A percentile compares a stretch with the other conserved stretches of the same genome.
These are phyloP conservation scores for Phellinidium pouzarii DNA, from an alignment of 1,284 basidiomycete species.

Conservation along the genomic window DNA sequence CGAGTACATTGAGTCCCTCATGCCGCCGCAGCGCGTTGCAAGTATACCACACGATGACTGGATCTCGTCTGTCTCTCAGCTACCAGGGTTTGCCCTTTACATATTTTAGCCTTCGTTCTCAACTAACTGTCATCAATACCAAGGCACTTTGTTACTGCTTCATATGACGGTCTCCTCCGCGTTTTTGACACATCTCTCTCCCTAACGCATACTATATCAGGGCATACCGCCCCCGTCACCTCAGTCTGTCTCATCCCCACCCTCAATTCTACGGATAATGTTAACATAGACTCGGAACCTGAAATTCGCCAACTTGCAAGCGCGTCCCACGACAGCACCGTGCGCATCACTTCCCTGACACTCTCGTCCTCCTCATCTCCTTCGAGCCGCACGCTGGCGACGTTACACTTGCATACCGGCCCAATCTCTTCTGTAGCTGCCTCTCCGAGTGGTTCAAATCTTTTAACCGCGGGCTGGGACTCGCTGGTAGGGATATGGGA, in stretches of 20 bases:
- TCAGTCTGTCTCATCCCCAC: conserved; percentile 57
- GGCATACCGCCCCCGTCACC: conserved; percentile 67
- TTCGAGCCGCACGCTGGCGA: conserved; percentile 40
- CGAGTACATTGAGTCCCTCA: conserved; percentile 89
- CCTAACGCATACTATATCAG: conserved; percentile 40
- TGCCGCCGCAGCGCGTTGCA: conserved; percentile 83
- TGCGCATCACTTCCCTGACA: conserved; percentile 57
- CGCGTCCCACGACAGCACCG: conserved; percentile 79
- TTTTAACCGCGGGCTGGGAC: conserved; percentile 79
- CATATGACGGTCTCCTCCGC: conserved; percentile 75
- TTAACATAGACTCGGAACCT: conserved; percentile 25
- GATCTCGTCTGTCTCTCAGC: conserved; percentile 76
- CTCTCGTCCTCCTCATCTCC: conserved; percentile 29
- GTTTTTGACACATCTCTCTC: conserved; percentile 67
- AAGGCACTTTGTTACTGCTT: conserved; percentile 71
- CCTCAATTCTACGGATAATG: conserved; percentile 23
- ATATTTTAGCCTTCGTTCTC: not conserved
- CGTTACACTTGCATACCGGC: conserved; percentile 69
- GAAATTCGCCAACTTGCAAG: conserved; percentile 61
- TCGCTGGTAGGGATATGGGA: conserved; percentile 75
- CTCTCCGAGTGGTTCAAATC: conserved; percentile 45
- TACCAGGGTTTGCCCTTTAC: conserved; percentile 54
- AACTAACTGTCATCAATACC: not conserved
- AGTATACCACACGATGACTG: conserved; percentile 89
- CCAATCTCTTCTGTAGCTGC: conserved; percentile 63